These are phyloP conservation scores for Colletotrichum lupini DNA, from an alignment of 2,329 filamentous ascomycete species.

Conservation along the genomic window DNA sequence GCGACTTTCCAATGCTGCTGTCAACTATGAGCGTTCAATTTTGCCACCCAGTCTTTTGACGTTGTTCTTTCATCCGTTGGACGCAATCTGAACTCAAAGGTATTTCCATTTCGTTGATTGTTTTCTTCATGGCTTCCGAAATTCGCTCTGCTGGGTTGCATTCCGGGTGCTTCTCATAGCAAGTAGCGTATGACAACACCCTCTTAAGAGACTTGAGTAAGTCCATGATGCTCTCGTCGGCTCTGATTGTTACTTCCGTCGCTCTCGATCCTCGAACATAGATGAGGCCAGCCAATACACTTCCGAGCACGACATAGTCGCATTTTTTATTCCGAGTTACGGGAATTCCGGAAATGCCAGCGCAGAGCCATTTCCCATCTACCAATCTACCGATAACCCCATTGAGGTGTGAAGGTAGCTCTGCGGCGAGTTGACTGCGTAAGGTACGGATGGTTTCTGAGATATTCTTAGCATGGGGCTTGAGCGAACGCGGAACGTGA, in stretches of 20 bases:
- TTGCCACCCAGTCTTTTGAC: slow-evolving; percentile 8
- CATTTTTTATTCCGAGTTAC: slow-evolving; percentile 29
- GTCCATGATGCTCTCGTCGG: slow-evolving; percentile 25
- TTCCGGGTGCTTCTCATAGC: slow-evolving; percentile 27
- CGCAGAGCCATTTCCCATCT: slow-evolving; percentile 28
- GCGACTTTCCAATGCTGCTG: background rate
- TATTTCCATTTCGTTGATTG: slow-evolving; percentile 4
- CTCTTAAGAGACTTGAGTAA: slow-evolving; percentile 25
- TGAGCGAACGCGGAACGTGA: too few species aligned
- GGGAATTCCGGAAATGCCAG: slow-evolving; percentile 26
- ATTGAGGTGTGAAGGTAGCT: slow-evolving; percentile 26
- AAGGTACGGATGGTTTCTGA: slow-evolving; percentile 17
- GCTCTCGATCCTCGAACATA: slow-evolving; percentile 21
- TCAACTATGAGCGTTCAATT: background rate
- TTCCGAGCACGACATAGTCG: slow-evolving; percentile 28
- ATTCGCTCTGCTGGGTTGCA: slow-evolving; percentile 22
- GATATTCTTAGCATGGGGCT: background rate
- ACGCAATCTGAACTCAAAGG: background rate
- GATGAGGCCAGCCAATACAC: slow-evolving; percentile 18
- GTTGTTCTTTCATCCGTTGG: slow-evolving; percentile 19
- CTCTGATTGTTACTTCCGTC: slow-evolving; percentile 13
- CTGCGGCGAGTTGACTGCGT: slow-evolving; percentile 7
- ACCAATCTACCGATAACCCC: slow-evolving; percentile 5
- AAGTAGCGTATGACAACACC: slow-evolving; percentile 23
- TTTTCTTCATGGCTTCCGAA: slow-evolving; percentile 20